Evolutionary conservation across 2,329 filamentous ascomycete genomes (phyloP), one percentile per base, ranked within the genome.

Genomic region (Stemphylium lycopersici): DNA sequence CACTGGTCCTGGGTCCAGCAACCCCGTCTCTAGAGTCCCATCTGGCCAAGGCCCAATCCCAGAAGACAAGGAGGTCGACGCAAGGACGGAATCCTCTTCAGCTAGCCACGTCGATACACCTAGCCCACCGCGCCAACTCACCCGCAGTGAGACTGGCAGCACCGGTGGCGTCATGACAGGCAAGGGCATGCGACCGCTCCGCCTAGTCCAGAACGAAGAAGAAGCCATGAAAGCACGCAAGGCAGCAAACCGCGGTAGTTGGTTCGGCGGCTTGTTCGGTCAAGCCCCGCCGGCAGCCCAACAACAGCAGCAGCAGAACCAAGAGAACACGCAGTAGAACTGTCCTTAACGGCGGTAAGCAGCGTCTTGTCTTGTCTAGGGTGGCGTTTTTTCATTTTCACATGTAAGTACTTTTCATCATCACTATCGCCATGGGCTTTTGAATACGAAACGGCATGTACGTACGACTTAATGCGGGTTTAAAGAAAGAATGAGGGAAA

Each of bases 111-210:
- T 74, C 26, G 74, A 77, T 34, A 75, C 74, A 0, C 74, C 75
- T 0, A 71, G 67, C 29, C 84, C 84, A 8, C 83, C 84, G 2
- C 82, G 83, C 51, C 80, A 83, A 45, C 88, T 90, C 77, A 85
- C 76, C 11, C 73, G 76, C 10, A 75, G 67, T 38, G 64, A 67
- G 12, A 67, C 64, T 11, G 58, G 63, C 40, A 64, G 63, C 40
- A 64, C 67, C 3, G 75, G 75, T 12, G 75, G 75, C 12, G 71
- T 79, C 15, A 81, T 82, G 78, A 77, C 78, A 20, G 80, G 80
- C 36, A 80, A 87, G 68, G 95, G 95, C 76, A 87, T 96, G 54
- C 84, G 93, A 32, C 93, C 93, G 6, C 79, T 99, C 61, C 84
- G 93, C 13, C 82, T 99, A 26, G 92, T 98, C 41, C 90, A 95